Evolutionary conservation across 2,329 filamentous ascomycete species (phyloP).

Genomic region (Colletotrichum horii): DNA sequence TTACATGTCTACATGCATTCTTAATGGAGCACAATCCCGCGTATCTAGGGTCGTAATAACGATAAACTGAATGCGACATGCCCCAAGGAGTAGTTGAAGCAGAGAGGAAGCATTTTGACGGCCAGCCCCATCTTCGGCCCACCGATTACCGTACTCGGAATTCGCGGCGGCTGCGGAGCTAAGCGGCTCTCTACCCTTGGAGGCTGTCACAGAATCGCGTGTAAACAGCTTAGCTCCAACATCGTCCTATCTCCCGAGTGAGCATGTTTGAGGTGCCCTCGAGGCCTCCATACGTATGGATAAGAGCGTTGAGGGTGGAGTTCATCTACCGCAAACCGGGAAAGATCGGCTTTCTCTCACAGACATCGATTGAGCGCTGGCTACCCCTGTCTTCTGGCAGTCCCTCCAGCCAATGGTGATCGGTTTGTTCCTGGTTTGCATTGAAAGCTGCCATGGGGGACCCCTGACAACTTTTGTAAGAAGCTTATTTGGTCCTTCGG

Average conservation of each 20-base stretch:
- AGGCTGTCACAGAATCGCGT: neutral
- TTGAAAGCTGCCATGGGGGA: neutral
- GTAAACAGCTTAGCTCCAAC: neutral
- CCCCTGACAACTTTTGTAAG: neutral
- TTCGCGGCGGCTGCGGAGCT: neutral
- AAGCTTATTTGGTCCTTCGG: constrained; percentile 6
- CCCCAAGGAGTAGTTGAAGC: neutral
- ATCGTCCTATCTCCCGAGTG: neutral
- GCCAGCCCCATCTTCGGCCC: neutral
- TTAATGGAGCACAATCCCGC: neutral
- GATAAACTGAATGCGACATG: neutral
- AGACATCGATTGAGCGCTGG: neutral
- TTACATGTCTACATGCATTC: neutral
- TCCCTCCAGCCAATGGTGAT: neutral
- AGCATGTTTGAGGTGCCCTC: constrained; percentile 9
- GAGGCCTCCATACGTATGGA: neutral
- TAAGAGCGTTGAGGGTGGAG: neutral
- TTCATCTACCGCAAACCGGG: constrained; percentile 13
- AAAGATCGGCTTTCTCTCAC: neutral
- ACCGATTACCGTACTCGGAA: neutral
- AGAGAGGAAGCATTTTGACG: neutral
- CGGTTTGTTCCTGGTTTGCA: neutral
- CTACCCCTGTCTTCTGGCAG: neutral
- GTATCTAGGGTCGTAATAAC: neutral
- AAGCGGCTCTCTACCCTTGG: neutral